Evolutionary conservation across 768 basidiomycete species (phyloP).

Genomic region (Mycena chlorophos): DNA sequence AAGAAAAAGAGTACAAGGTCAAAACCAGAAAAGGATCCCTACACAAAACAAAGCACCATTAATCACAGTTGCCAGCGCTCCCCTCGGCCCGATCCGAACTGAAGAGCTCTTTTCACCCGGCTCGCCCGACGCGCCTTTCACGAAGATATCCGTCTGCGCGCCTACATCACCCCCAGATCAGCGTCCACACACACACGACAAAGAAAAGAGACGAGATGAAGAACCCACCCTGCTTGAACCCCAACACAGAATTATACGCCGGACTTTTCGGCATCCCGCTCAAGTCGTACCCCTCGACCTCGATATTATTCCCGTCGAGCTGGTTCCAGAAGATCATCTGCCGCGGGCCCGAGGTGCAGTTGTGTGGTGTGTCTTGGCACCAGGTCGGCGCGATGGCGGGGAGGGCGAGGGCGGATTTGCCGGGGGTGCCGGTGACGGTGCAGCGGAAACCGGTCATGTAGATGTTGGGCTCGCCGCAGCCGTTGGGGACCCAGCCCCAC

Average conservation of each 20-base stretch:
- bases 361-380: slow-evolving; percentile 37
- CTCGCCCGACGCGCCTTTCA: too few relatives aligned
- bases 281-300: slow-evolving; percentile 40
- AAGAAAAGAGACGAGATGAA: not conserved
- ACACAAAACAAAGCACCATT: too few relatives aligned
- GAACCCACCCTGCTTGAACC: slow-evolving; percentile 34
- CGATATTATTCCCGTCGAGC: slow-evolving; percentile 43
- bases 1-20: too few relatives aligned
- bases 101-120: too few relatives aligned
- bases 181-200: not conserved
- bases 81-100: too few relatives aligned
- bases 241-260: slow-evolving; percentile 37
- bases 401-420: slow-evolving; percentile 26
- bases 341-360: slow-evolving; percentile 41
- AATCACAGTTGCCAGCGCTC: too few relatives aligned
- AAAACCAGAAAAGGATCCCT: too few relatives aligned
- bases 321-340: slow-evolving; percentile 50
- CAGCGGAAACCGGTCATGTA: slow-evolving; percentile 45
- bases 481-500: slow-evolving; percentile 45
- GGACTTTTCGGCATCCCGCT: slow-evolving; percentile 43
- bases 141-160: slow-evolving; percentile 19
- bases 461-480: slow-evolving; percentile 47
- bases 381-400: slow-evolving; percentile 39
- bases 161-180: not conserved
- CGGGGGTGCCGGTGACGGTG: slow-evolving; percentile 37